Conservation (phyloP, 2,329 filamentous ascomycete species). For the Elsinoe arachidis region DNA sequence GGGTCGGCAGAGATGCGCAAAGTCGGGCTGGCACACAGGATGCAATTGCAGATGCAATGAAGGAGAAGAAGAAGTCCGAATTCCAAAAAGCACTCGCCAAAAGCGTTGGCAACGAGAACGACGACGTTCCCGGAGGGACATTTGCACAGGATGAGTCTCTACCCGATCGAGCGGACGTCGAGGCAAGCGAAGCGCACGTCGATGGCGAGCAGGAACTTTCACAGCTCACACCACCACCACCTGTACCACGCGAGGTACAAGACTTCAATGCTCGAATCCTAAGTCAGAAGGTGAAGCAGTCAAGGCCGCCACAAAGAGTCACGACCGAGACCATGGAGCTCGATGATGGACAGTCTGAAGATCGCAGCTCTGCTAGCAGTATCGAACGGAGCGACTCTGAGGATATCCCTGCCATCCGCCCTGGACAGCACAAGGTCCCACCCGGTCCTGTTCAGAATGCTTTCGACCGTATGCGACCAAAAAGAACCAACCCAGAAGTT, state of each 20-base stretch:
- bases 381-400: slow-evolving; percentile 14
- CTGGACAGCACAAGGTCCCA: slow-evolving; percentile 26
- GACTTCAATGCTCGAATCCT: slow-evolving; percentile 35
- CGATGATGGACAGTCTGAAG: neutral
- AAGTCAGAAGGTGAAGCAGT: slow-evolving; percentile 25
- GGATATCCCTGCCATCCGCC: slow-evolving; percentile 25
- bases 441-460: slow-evolving; percentile 49
- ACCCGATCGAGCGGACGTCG: neutral
- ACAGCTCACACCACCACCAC: slow-evolving; percentile 18
- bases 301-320: slow-evolving; percentile 12
- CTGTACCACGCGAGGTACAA: slow-evolving; percentile 23
- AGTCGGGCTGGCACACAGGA: slow-evolving; percentile 16
- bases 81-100: slow-evolving; percentile 9
- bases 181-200: slow-evolving; percentile 16
- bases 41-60: slow-evolving; percentile 2
- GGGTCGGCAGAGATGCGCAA: slow-evolving; percentile 34
- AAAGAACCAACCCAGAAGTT: slow-evolving; percentile 52
- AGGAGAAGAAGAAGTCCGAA: slow-evolving; percentile 10
- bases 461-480: slow-evolving; percentile 57
- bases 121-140: neutral
- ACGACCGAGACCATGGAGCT: slow-evolving; percentile 9
- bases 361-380: neutral
- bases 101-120: slow-evolving; percentile 17
- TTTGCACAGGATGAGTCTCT: neutral
- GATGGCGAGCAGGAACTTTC: slow-evolving; percentile 22